phyloP scores from a whole-genome alignment of 345 rosid genomes.

The Ceriops tagal region DNA sequence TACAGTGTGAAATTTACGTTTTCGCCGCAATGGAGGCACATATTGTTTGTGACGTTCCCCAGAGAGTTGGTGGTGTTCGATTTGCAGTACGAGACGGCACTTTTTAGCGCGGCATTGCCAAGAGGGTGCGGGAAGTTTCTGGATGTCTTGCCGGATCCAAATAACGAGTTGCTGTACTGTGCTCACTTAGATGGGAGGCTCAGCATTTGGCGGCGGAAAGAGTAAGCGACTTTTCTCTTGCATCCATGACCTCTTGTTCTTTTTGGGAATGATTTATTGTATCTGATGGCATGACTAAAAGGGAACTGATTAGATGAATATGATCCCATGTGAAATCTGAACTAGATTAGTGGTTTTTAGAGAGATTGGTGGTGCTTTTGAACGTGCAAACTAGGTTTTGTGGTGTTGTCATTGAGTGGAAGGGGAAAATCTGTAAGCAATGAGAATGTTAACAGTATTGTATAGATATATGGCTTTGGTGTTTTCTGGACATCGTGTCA shows the following conservation, averaged over 20 bases:
- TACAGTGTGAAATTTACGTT: conserved; percentile 66
- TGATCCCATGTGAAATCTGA: too few species aligned
- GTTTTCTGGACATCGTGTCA: too few species aligned
- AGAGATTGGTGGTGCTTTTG: too few species aligned
- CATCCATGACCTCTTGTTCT: neutral
- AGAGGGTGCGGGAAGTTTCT: conserved; percentile 83
- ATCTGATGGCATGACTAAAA: too few species aligned
- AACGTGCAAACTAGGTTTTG: too few species aligned
- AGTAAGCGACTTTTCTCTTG: conserved; percentile 38
- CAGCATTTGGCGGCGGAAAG: conserved; percentile 90
- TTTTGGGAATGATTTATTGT: neutral
- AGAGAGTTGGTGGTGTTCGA: conserved; percentile 86
- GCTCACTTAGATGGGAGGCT: conserved; percentile 88
- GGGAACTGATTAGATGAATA: too few species aligned
- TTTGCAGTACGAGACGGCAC: conserved; percentile 70
- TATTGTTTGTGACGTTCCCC: conserved; percentile 75
- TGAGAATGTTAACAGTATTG: too few species aligned
- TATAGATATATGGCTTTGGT: too few species aligned
- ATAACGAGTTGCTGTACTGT: conserved; percentile 70
- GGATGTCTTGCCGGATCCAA: conserved; percentile 85
- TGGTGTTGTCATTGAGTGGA: too few species aligned
- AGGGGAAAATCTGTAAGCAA: too few species aligned
- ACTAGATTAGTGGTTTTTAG: too few species aligned
- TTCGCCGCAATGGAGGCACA: conserved; percentile 78
- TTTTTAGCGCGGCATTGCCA: conserved; percentile 61